phyloP scores from a whole-genome alignment of 768 basidiomycete genomes.

The Leccinum ochraceum region DNA sequence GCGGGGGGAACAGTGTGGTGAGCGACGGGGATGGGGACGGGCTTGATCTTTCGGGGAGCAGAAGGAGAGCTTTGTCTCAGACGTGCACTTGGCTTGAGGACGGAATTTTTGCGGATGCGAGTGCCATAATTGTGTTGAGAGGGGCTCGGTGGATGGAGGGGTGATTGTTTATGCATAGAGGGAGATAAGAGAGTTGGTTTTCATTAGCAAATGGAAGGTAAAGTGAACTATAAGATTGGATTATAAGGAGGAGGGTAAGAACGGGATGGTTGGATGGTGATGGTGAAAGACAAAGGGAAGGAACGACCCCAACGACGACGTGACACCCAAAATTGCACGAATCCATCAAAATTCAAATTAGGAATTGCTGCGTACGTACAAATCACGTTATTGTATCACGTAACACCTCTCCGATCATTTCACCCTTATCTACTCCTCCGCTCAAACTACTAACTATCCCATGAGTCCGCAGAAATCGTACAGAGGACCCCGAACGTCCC shows the following conservation, averaged over 20 bases:
- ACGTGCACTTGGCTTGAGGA: conserved; percentile 54
- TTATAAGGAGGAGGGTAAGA: conserved; percentile 16
- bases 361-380: conserved; percentile 29
- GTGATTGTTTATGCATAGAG: conserved; percentile 14
- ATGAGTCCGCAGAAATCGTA: not conserved
- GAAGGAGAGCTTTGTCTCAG: conserved; percentile 47
- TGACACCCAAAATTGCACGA: conserved; percentile 33
- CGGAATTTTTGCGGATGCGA: conserved; percentile 51
- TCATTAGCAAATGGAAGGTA: conserved; percentile 26
- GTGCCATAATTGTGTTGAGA: conserved; percentile 50
- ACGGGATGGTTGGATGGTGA: conserved; percentile 22
- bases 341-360: conserved; percentile 37
- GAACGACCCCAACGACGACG: conserved; percentile 26
- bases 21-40: conserved; percentile 27
- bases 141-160: conserved; percentile 9
- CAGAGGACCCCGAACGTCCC: not conserved
- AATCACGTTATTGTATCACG: conserved; percentile 30
- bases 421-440: conserved; percentile 14
- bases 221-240: conserved; percentile 13
- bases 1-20: conserved; percentile 21
- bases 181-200: conserved; percentile 6
- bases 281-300: conserved; percentile 30
- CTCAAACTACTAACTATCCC: not conserved
- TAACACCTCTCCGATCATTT: conserved; percentile 31
- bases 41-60: conserved; percentile 34